Evolutionary conservation across 805 yeast genomes (phyloP).

Genomic region (Yarrowia hollandica): DNA sequence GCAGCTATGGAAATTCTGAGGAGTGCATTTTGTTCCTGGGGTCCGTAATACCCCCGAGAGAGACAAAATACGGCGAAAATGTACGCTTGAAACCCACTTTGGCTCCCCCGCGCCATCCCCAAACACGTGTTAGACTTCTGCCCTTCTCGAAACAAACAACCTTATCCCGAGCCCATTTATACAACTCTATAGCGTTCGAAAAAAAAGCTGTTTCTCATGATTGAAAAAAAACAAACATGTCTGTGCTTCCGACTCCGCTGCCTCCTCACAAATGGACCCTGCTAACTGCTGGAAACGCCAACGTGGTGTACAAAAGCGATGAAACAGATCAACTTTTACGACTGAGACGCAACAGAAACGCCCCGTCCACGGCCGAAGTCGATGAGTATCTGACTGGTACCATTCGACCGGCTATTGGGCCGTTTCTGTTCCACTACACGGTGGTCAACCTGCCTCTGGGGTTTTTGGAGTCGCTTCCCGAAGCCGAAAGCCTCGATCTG

Average conservation of each 20-base stretch:
- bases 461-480: slow-evolving; percentile 7
- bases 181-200: slow-evolving; percentile 20
- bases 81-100: too few species aligned
- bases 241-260: neutral
- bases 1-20: neutral
- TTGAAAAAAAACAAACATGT: neutral
- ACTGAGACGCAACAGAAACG: neutral
- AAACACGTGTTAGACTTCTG: slow-evolving; percentile 1
- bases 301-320: neutral
- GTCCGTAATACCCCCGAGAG: too few species aligned
- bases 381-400: slow-evolving; percentile 6
- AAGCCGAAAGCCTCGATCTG: neutral
- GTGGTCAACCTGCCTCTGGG: slow-evolving; percentile 5
- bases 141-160: slow-evolving; percentile 5
- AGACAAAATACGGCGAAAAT: too few species aligned
- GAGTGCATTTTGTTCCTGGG: neutral
- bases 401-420: neutral
- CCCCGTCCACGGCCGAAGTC: slow-evolving; percentile 13
- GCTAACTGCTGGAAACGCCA: slow-evolving; percentile 24
- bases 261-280: slow-evolving; percentile 21
- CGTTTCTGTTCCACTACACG: neutral
- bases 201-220: neutral
- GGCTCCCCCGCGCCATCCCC: neutral
- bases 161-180: neutral
- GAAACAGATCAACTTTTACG: neutral